Percentiles rank a stretch among this genome's conserved stretches.
Conservation (phyloP, 2,329 filamentous ascomycete genomes). For the Annulohypoxylon truncatum region DNA sequence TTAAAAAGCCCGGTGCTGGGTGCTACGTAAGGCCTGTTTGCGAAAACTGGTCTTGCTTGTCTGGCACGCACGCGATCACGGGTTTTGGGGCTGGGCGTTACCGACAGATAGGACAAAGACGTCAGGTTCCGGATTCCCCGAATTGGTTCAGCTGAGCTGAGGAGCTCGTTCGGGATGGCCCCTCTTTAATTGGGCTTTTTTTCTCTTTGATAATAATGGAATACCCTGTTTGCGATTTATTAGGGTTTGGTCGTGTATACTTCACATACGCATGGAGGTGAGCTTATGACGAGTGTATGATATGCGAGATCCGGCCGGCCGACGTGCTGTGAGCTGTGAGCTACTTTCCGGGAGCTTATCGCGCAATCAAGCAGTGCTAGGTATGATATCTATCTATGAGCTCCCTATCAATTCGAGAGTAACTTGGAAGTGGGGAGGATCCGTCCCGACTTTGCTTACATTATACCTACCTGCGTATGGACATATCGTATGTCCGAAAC, state of each 20-base stretch:
- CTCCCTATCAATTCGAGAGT: slow-evolving; percentile 14
- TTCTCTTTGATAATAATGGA: no score
- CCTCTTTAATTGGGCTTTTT: slow-evolving; percentile 1
- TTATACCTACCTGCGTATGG: neutral
- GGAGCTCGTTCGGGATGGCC: neutral
- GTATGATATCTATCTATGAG: slow-evolving; percentile 21
- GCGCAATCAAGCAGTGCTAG: slow-evolving; percentile 18
- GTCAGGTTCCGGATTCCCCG: slow-evolving; percentile 6
- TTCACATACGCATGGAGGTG: neutral
- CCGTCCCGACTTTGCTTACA: slow-evolving; percentile 22
- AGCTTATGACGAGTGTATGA: slow-evolving; percentile 1
- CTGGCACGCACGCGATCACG: slow-evolving; percentile 7
- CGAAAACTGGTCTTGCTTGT: neutral
- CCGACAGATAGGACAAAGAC: slow-evolving; percentile 21
- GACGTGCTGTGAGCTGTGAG: neutral
- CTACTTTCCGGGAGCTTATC: slow-evolving; percentile 20
- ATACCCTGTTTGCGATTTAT: neutral
- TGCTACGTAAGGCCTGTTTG: neutral
- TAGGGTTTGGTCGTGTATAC: neutral
- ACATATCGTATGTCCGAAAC: slow-evolving; percentile 27
- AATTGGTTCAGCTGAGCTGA: neutral
- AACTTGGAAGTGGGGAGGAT: slow-evolving; percentile 25
- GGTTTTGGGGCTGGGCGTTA: neutral
- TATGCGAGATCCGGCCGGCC: neutral
- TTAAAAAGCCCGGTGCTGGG: neutral